These are phyloP conservation scores for Penicillium sp. DNA, from an alignment of 2,329 filamentous ascomycete genomes.

Conservation along the genomic window DNA sequence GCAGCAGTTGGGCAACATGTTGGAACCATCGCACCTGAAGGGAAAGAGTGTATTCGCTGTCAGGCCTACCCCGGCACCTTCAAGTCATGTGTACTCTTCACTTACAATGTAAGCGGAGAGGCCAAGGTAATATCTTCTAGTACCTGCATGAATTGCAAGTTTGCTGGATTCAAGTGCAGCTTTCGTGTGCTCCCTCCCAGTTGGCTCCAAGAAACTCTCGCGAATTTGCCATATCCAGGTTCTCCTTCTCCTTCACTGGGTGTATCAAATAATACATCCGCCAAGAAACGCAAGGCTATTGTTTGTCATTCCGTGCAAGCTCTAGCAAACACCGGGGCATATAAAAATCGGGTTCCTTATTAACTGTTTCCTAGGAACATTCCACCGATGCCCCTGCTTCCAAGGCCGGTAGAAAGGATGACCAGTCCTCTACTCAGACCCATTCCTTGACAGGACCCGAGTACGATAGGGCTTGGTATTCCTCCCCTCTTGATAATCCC, in stretches of 20 bases:
- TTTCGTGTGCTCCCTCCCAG: too few species aligned
- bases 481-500: background rate
- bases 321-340: background rate
- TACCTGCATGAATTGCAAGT: background rate
- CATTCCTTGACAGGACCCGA: background rate
- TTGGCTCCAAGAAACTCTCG: background rate
- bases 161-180: too few species aligned
- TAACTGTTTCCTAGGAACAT: background rate
- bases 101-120: background rate
- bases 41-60: background rate
- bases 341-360: background rate
- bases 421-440: background rate
- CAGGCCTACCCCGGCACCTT: rapidly evolving
- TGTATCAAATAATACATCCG: background rate
- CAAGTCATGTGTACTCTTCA: background rate
- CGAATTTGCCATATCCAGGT: background rate
- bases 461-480: background rate
- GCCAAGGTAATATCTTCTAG: background rate
- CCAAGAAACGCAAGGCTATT: background rate
- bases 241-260: background rate
- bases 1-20: background rate
- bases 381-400: background rate
- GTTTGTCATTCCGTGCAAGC: background rate
- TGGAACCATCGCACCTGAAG: background rate
- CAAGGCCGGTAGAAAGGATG: background rate